phyloP scores from a whole-genome alignment of 106 monocot species.

The Gastrodia elata region DNA sequence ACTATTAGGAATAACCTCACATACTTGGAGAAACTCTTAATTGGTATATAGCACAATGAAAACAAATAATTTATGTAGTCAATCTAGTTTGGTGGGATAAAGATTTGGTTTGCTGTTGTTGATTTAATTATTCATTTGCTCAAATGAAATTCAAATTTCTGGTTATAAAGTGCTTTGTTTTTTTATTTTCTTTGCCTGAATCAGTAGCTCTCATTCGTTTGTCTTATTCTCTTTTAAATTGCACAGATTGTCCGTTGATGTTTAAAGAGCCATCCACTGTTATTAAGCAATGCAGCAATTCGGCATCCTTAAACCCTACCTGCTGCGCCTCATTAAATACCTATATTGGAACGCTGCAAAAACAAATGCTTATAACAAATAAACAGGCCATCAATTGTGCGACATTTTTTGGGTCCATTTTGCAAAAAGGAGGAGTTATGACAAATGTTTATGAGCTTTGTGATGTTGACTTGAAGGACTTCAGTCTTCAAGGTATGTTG shows the following conservation, averaged over 20 bases:
- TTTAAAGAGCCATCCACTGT: conserved; percentile 82
- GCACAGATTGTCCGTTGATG: conserved; percentile 83
- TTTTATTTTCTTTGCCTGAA: not conserved
- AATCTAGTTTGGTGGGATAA: too few species aligned
- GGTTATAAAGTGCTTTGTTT: not conserved
- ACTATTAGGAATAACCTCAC: too few species aligned
- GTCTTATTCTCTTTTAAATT: conserved; percentile 1
- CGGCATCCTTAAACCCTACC: conserved; percentile 39
- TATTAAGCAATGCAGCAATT: conserved; percentile 50
- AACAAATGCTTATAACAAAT: conserved; percentile 98
- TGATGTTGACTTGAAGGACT: conserved; percentile 87
- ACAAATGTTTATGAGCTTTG: conserved; percentile 84
- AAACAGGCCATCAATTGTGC: conserved; percentile 96
- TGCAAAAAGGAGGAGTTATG: conserved; percentile 87
- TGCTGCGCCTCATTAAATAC: conserved; percentile 74
- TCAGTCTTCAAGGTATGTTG: conserved; percentile 85
- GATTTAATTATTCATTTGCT: not conserved
- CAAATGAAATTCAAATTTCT: not conserved
- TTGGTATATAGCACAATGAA: too few species aligned
- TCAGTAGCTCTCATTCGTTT: not conserved
- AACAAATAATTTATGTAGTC: too few species aligned
- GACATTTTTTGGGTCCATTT: conserved; percentile 81
- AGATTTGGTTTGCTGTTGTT: not conserved
- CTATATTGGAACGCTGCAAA: conserved; percentile 67
- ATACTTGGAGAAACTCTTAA: too few species aligned